Evolutionary conservation across 2,329 filamentous ascomycete species (phyloP), one percentile per base, ranked within the genome.

Genomic region (Apiospora sp.): DNA sequence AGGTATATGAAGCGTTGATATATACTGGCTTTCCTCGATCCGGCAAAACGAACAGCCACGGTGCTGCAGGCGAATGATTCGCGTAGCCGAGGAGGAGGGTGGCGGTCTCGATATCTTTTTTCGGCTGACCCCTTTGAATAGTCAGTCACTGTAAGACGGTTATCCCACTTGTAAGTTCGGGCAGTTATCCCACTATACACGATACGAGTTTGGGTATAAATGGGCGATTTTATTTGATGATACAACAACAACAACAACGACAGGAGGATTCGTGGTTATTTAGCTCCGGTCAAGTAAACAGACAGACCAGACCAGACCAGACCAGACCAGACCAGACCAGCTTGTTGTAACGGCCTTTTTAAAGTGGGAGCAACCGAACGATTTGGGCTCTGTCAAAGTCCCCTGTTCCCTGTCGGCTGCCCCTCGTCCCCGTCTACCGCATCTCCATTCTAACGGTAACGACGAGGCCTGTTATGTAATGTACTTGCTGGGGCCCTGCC

Each of bases 401-500:
- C 58, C 58, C 34, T 64, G 58, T 64, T 41, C 34, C 58, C 34
- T 64, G 58, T 41, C 58, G 4, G 30, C 58, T 64, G 58, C 58
- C 58, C 58, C 58, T 64, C 58, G 58, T 64, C 30, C 58, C 58
- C 54, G 54, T 61, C 54, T 61, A 37, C 54, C 30, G 30, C 54
- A 30, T 61, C 54, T 61, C 54, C 54, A 61, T 61, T 61, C 54
- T 61, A 61, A 61, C 54, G 54, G 54, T 61, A 61, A 61, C 54
- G 30, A 61, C 37, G 16, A 61, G 54, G 54, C 54, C 54, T 61
- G 54, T 61, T 61, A 61, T 34, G 54, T 61, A 61, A 61, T 61
- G 54, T 61, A 49, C 46, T 49, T 2, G 46, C 22, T 7, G 37
- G 37, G 37, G 37, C 49, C 49, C 24, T 51, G 49, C 49, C 49